phyloP scores from a whole-genome alignment of 805 yeast species.

The Candida methanosorbosa region DNA sequence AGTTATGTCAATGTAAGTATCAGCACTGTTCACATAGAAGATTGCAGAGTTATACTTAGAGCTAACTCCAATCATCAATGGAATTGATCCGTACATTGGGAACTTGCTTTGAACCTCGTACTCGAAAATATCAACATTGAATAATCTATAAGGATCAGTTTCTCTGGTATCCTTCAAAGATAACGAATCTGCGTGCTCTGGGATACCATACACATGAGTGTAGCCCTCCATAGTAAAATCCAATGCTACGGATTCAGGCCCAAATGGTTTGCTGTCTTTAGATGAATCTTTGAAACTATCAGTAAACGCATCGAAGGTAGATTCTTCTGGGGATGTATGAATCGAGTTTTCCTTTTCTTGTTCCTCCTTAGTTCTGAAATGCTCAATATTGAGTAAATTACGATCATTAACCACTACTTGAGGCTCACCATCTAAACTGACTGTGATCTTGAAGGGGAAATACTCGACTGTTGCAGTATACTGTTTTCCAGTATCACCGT shows the following conservation, averaged over 20 bases:
- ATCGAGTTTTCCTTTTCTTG: constrained; percentile 26
- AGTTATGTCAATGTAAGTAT: constrained; percentile 75
- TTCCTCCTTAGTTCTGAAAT: constrained; percentile 46
- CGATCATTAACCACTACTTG: constrained; percentile 61
- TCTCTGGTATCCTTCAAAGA: constrained; percentile 60
- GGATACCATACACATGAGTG: constrained; percentile 79
- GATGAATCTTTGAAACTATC: constrained; percentile 66
- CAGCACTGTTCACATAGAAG: constrained; percentile 92
- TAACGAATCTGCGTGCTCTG: constrained; percentile 87
- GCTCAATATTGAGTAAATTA: constrained; percentile 74
- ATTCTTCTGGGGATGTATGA: constrained; percentile 49
- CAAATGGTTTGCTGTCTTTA: constrained; percentile 60
- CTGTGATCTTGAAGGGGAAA: constrained; percentile 40
- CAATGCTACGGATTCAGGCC: constrained; percentile 83
- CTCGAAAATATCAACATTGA: constrained; percentile 92
- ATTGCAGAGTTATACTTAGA: constrained; percentile 57
- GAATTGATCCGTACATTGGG: constrained; percentile 95
- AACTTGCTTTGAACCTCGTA: constrained; percentile 73
- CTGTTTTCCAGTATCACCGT: constrained; percentile 28
- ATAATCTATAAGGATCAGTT: constrained; percentile 75
- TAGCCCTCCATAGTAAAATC: constrained; percentile 63
- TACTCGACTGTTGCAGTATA: constrained; percentile 35
- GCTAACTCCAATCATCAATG: constrained; percentile 69
- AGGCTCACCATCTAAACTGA: constrained; percentile 34
- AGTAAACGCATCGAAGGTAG: constrained; percentile 53